A percentile compares a stretch with the other conserved stretches of the same genome.
These are phyloP conservation scores for Boletus vermiculosoides DNA, from an alignment of 768 basidiomycete genomes.

Conservation along the genomic window DNA sequence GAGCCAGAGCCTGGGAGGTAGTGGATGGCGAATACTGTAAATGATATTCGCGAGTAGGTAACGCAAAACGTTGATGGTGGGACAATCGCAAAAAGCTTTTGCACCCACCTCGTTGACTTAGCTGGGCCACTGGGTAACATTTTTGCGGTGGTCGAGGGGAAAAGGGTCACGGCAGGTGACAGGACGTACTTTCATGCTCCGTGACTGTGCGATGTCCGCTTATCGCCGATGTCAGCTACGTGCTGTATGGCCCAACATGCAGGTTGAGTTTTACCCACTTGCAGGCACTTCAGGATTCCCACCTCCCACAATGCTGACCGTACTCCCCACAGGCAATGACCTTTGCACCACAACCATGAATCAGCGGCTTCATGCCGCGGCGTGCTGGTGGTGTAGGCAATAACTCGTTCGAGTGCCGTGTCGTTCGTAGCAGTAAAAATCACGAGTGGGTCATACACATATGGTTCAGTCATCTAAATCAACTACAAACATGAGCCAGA, in stretches of 20 bases:
- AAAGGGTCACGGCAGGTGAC: too few species aligned
- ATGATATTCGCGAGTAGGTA: neutral
- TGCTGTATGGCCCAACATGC: too few species aligned
- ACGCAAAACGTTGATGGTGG: neutral
- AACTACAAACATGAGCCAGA: too few species aligned
- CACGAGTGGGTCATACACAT: neutral
- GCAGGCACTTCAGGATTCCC: neutral
- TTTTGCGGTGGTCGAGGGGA: neutral
- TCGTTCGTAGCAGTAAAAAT: neutral
- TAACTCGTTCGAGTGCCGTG: neutral
- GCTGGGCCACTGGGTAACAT: neutral
- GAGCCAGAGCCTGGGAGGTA: neutral
- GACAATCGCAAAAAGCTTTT: neutral
- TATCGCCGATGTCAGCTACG: neutral
- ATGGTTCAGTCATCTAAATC: too few species aligned
- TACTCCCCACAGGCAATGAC: neutral
- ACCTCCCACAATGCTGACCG: too few species aligned
- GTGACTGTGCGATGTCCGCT: too few species aligned
- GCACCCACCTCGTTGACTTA: neutral
- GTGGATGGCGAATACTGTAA: neutral
- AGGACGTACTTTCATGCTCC: neutral
- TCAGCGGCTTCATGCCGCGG: neutral
- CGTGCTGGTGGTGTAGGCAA: neutral
- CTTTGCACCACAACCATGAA: neutral
- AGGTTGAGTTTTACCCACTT: too few species aligned